Conservation (phyloP, 192 early-diverging fungal genomes). For the Endogone sp. region DNA sequence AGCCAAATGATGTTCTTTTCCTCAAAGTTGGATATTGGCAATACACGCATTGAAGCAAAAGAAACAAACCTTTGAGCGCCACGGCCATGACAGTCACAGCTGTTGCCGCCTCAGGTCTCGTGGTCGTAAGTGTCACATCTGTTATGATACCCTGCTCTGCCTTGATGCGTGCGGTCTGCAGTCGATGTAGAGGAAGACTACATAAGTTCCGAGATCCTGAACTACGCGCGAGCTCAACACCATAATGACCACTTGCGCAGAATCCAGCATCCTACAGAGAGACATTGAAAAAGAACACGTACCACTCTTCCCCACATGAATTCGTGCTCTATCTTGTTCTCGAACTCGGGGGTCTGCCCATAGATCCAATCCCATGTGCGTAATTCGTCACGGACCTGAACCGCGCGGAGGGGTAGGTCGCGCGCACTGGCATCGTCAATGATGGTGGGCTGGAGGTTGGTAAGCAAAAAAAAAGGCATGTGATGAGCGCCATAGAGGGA, state of each 20-base stretch:
- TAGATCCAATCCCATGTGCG: constrained; percentile 86
- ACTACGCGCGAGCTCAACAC: background rate
- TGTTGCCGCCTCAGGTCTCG: background rate
- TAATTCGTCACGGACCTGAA: constrained; percentile 33
- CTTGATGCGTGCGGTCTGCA: background rate
- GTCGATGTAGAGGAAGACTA: background rate
- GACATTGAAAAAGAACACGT: constrained; percentile 17
- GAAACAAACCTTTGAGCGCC: background rate
- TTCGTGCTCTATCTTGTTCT: constrained; percentile 41
- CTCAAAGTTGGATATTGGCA: background rate
- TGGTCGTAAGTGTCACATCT: background rate
- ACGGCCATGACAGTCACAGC: background rate
- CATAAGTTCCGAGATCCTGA: background rate
- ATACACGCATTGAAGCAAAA: background rate
- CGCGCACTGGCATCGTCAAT: constrained; percentile 13
- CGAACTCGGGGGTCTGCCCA: constrained; percentile 90
- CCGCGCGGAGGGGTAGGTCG: constrained; percentile 17
- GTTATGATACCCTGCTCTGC: background rate
- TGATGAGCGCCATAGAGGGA: too few relatives aligned
- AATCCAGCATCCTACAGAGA: background rate
- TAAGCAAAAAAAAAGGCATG: background rate
- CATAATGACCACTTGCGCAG: background rate
- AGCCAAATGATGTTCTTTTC: background rate
- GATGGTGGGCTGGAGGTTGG: constrained; percentile 15
- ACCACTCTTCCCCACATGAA: constrained; percentile 57